These are phyloP conservation scores for Gymnopilus junonius DNA, from an alignment of 768 basidiomycete genomes.

Conservation along the genomic window DNA sequence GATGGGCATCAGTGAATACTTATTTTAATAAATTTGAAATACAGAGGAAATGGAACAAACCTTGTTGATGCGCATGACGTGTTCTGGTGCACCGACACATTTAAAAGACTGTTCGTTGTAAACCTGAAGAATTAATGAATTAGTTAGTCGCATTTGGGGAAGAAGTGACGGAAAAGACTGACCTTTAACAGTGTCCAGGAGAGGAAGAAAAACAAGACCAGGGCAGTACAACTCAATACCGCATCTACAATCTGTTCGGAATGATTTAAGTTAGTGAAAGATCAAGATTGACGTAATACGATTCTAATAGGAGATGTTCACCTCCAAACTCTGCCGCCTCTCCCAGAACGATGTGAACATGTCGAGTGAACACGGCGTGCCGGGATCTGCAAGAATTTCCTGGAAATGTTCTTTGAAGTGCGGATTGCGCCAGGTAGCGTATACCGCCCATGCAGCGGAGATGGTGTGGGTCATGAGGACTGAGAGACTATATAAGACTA, in stretches of 20 bases:
- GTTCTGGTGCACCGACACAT: constrained; percentile 54
- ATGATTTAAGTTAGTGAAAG: neutral
- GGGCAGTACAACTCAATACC: constrained; percentile 45
- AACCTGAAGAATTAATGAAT: too few species aligned
- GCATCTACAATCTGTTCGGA: constrained; percentile 50
- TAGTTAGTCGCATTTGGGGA: too few species aligned
- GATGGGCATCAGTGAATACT: too few species aligned
- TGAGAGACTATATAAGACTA: constrained; percentile 41
- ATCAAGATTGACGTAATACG: neutral
- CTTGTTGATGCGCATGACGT: constrained; percentile 54
- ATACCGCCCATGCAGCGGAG: constrained; percentile 54
- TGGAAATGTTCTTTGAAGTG: constrained; percentile 36
- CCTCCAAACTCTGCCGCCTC: constrained; percentile 46
- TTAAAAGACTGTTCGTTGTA: constrained; percentile 54
- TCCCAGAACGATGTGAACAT: constrained; percentile 50
- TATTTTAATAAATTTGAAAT: neutral
- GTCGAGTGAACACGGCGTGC: constrained; percentile 53
- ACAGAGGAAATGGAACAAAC: constrained; percentile 27
- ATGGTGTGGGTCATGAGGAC: constrained; percentile 51
- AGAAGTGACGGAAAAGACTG: neutral
- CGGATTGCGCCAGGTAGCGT: constrained; percentile 51
- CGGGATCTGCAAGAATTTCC: constrained; percentile 39
- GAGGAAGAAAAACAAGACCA: constrained; percentile 45
- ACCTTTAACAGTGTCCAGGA: constrained; percentile 53
- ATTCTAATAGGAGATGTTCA: constrained; percentile 23